Base-by-base conservation (phyloP, 1,139 yeast species). In the Hemisphaericaspora xylofermentans region DNA sequence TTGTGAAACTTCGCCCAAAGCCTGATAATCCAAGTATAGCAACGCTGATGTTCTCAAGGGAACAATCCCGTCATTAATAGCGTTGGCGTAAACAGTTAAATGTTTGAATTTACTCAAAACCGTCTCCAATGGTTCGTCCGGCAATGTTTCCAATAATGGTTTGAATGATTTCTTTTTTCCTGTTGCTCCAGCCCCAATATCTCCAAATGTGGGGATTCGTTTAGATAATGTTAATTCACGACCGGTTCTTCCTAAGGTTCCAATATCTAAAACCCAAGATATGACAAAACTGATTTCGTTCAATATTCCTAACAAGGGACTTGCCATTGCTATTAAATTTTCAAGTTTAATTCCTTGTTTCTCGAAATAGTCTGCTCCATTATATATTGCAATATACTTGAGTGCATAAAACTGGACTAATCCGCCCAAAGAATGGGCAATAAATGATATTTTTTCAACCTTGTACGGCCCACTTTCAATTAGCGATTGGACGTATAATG, bases 371-470 rank as follows among this genome's bases (percentile, higher is more conserved):
- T 80, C 75, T 1, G 88, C 29, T 2, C 67, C 67, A 38, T 51
- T 42, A 6, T 88, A 59, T 73, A 76, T 43, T 70, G 81, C 41
- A 67, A 74, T 77, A 56, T 86, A 86, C 2, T 95, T 94, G 27
- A 93, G 76, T 1, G 98, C 96, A 68, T 88, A 93, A 0, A 93
- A 76, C 63, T 93, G 98, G 4, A 85, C 82, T 21, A 86, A 68
- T 0, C 98, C 98, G 16, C 98, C 98, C 14, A 93, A 64, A 0
- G 98, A 91, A 62, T 93, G 98, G 0, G 91, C 96, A 28, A 94
- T 72, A 52, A 93, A 91, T 2, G 98, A 89, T 5, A 93, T 81
- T 51, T 79, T 82, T 3, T 63, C 60, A 8, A 85, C 72, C 13
- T 64, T 57, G 8, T 59, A 48, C 1, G 47, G 57, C 15, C 66